These are phyloP conservation scores for Sclerotinia subarctica DNA, from an alignment of 2,329 filamentous ascomycete genomes.

Conservation along the genomic window DNA sequence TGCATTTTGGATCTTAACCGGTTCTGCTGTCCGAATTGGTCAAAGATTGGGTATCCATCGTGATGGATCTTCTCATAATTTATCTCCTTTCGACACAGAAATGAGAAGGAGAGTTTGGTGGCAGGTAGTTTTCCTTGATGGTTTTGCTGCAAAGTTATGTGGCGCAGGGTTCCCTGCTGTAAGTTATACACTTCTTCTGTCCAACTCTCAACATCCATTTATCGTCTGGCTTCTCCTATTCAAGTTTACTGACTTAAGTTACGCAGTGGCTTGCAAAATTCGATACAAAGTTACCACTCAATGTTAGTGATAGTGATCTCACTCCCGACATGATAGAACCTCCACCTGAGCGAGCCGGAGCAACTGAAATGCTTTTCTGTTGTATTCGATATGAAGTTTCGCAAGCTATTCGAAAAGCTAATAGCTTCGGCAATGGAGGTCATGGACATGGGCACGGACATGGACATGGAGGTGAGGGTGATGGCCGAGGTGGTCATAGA, in stretches of 20 bases:
- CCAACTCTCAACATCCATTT: neutral
- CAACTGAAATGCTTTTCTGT: slow-evolving; percentile 48
- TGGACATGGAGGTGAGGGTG: neutral
- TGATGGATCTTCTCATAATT: slow-evolving; percentile 41
- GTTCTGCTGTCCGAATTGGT: slow-evolving; percentile 47
- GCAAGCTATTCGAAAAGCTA: slow-evolving; percentile 26
- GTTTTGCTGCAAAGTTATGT: slow-evolving; percentile 53
- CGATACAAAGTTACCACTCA: slow-evolving; percentile 51
- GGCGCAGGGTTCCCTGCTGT: slow-evolving; percentile 45
- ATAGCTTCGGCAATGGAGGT: slow-evolving; percentile 11
- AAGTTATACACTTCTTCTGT: neutral
- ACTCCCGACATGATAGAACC: slow-evolving; percentile 44
- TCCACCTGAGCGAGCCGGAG: slow-evolving; percentile 43
- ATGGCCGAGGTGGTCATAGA: neutral
- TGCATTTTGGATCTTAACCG: slow-evolving; percentile 50
- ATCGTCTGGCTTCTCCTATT: neutral
- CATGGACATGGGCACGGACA: neutral
- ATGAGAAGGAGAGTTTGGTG: slow-evolving; percentile 61
- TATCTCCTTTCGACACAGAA: slow-evolving; percentile 53
- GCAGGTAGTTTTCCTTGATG: slow-evolving; percentile 60
- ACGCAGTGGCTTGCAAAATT: slow-evolving; percentile 41
- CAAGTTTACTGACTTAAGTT: neutral
- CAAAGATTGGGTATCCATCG: slow-evolving; percentile 50
- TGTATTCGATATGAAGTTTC: slow-evolving; percentile 41
- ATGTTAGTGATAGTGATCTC: slow-evolving; percentile 54